Conservation (phyloP, 331 rosid species). For the Acacia concinna region DNA sequence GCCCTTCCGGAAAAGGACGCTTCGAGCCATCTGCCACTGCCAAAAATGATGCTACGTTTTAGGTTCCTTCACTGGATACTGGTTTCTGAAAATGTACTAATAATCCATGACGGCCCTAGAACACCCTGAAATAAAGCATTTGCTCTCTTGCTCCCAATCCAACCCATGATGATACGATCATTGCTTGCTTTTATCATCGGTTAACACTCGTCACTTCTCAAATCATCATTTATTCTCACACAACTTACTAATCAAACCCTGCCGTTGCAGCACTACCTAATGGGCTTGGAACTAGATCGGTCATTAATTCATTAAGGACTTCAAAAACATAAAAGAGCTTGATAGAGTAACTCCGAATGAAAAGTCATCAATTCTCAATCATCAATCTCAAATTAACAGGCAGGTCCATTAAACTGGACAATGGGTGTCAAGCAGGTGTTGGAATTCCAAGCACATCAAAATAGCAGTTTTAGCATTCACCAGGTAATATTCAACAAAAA, state of each 20-base stretch:
- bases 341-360: background rate
- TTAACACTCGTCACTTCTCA: background rate
- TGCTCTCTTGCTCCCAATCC: background rate
- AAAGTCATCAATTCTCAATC: background rate
- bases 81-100: too few species aligned
- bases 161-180: background rate
- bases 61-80: background rate
- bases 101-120: background rate
- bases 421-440: background rate
- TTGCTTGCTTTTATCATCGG: background rate
- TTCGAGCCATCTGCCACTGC: background rate
- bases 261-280: background rate
- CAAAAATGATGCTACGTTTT: background rate
- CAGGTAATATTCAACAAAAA: conserved; percentile 26
- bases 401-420: background rate
- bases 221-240: background rate
- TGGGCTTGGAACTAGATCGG: background rate
- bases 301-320: background rate
- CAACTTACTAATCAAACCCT: background rate
- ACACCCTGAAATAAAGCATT: background rate
- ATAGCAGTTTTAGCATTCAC: conserved; percentile 18
- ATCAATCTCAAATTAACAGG: background rate
- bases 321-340: background rate
- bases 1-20: background rate
- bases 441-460: background rate